A percentile compares a stretch with the other conserved stretches of the same genome.
Conservation (phyloP, 805 yeast species). For the Yamadazyma kitorensis region DNA sequence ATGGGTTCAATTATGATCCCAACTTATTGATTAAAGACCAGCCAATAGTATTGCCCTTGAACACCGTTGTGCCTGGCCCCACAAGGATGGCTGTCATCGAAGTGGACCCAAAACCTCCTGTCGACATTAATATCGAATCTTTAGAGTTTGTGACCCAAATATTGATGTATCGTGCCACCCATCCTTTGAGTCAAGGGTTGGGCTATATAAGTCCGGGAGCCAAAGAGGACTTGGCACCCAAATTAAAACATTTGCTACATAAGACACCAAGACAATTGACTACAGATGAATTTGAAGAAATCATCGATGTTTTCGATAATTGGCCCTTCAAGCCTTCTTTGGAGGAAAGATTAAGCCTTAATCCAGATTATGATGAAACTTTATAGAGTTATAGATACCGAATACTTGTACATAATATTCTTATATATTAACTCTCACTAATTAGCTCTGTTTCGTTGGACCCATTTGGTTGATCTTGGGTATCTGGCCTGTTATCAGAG, state of each 20-base stretch:
- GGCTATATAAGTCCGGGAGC: conserved; percentile 82
- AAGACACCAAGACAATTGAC: conserved; percentile 49
- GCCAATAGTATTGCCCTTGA: conserved; percentile 29
- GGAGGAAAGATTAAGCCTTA: conserved; percentile 17
- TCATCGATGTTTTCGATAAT: conserved; percentile 51
- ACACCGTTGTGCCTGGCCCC: conserved; percentile 26
- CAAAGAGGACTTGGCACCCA: conserved; percentile 42
- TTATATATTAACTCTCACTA: no score
- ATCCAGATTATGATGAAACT: conserved; percentile 9
- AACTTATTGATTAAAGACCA: conserved; percentile 33
- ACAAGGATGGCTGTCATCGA: conserved; percentile 55
- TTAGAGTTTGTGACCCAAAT: conserved; percentile 68
- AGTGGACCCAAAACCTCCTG: conserved; percentile 40
- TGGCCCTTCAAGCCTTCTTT: conserved; percentile 86
- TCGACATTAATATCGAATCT: conserved; percentile 42
- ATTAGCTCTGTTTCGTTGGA: no score
- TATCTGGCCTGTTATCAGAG: no score
- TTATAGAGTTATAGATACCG: no score
- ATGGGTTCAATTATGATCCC: conserved; percentile 36
- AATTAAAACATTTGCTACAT: conserved; percentile 30
- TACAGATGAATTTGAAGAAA: conserved; percentile 48
- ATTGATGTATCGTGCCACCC: conserved; percentile 45
- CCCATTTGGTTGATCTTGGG: no score
- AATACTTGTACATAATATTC: no score
- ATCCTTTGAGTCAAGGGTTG: conserved; percentile 42